Conservation (phyloP, 163 green algal genomes). For the Scenedesmus sp. region DNA sequence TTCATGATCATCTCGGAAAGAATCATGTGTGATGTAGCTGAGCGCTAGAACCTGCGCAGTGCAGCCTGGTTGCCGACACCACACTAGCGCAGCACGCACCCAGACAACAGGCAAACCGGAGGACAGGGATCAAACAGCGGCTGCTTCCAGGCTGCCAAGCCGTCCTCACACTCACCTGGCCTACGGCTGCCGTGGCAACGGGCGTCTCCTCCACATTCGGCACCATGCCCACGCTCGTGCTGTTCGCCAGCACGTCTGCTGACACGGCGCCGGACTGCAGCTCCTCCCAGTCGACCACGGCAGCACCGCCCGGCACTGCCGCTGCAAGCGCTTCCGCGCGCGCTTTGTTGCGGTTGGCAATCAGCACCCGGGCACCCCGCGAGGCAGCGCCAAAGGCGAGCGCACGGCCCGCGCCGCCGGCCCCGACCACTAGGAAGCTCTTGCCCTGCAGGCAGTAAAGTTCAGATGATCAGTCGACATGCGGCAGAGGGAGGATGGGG, state of each 20-base stretch:
- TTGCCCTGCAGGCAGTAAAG: conserved; percentile 64
- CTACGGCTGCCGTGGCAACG: conserved; percentile 55
- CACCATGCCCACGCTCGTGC: conserved; percentile 95
- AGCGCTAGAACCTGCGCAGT: no score
- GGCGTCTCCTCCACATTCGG: conserved; percentile 77
- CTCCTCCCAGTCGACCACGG: conserved; percentile 75
- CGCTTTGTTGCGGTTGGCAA: conserved; percentile 89
- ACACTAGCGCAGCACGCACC: no score
- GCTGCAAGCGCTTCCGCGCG: conserved; percentile 80
- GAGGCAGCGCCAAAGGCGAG: conserved; percentile 92
- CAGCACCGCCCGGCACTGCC: conserved; percentile 57
- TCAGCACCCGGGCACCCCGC: conserved; percentile 78
- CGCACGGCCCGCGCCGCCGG: conserved; percentile 91
- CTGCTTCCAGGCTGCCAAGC: neutral
- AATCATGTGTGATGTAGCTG: neutral
- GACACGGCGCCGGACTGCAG: conserved; percentile 54
- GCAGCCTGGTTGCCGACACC: neutral
- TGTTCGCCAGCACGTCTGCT: conserved; percentile 94
- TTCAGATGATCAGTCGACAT: no score
- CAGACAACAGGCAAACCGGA: neutral
- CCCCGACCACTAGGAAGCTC: conserved; percentile 93
- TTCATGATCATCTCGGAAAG: neutral
- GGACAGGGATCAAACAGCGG: neutral
- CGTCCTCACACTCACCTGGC: conserved; percentile 32
- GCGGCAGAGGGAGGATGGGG: no score